Conservation (phyloP, 1,284 basidiomycete genomes). For the Cystobasidium slooffiae region DNA sequence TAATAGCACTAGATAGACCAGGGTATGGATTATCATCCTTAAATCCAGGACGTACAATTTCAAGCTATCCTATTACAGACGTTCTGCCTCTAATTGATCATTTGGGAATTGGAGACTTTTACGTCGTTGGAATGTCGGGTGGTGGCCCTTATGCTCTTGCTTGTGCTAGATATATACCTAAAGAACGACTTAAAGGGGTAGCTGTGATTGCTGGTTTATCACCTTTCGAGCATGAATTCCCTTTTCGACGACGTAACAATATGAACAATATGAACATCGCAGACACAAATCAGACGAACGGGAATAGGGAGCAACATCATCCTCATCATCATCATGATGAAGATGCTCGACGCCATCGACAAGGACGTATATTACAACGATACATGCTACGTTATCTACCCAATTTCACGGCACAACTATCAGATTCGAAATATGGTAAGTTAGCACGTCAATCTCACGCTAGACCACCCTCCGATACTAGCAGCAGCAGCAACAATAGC, state of each 20-base stretch:
- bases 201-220: conserved; percentile 22
- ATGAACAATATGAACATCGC: background rate
- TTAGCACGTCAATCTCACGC: background rate
- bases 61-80: conserved; percentile 6
- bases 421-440: background rate
- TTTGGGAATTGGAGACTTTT: conserved; percentile 3
- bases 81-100: conserved; percentile 16
- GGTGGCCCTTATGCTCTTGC: conserved; percentile 33
- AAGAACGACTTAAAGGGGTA: conserved; percentile 4
- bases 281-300: background rate
- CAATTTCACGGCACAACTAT: conserved; percentile 1
- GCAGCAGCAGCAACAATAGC: background rate
- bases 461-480: background rate
- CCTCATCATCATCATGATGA: too few relatives aligned
- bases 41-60: background rate
- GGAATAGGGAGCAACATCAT: background rate
- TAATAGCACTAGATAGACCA: conserved; percentile 27
- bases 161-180: conserved; percentile 16
- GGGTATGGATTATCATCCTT: conserved; percentile 33
- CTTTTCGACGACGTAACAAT: background rate
- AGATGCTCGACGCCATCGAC: too few relatives aligned
- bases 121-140: conserved; percentile 15
- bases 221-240: background rate
- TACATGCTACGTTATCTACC: conserved; percentile 6
- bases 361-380: background rate